These are phyloP conservation scores for Tausonia pullulans DNA, from an alignment of 1,284 basidiomycete species.

Conservation along the genomic window DNA sequence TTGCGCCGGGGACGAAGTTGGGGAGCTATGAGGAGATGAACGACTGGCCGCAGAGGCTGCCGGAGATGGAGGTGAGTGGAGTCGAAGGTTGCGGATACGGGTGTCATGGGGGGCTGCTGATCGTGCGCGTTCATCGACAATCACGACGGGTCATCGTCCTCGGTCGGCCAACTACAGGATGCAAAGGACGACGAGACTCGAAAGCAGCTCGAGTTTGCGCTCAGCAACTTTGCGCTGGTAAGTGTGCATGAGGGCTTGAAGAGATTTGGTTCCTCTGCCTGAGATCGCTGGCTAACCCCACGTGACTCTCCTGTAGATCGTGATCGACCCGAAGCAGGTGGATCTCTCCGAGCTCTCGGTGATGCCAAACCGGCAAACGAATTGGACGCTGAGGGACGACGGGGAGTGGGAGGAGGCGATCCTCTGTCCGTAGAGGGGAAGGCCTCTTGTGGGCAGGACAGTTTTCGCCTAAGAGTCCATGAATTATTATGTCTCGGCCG, in stretches of 20 bases:
- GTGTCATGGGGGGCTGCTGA: background rate
- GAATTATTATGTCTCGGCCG: background rate
- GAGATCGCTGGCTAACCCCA: background rate
- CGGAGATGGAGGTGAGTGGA: conserved; percentile 2
- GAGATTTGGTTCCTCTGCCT: background rate
- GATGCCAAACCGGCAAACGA: conserved; percentile 12
- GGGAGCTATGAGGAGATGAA: conserved; percentile 4
- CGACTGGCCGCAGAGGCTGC: conserved; percentile 9
- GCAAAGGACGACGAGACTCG: conserved; percentile 6
- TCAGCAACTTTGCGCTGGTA: conserved; percentile 13
- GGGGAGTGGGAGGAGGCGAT: conserved; percentile 11
- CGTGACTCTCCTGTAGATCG: background rate
- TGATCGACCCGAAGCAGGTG: conserved; percentile 4
- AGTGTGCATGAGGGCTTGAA: background rate
- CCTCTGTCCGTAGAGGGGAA: background rate
- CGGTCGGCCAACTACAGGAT: background rate
- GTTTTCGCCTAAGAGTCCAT: background rate
- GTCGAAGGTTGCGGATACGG: background rate
- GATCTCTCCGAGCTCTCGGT: conserved; percentile 9
- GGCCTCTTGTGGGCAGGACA: background rate
- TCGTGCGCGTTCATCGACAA: background rate
- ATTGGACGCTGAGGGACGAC: background rate
- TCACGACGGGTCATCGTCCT: background rate
- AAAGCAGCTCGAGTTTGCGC: conserved; percentile 5
- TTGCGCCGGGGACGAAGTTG: conserved; percentile 3